A percentile compares a stretch with the other conserved stretches of the same genome.
Evolutionary conservation across 768 basidiomycete species (phyloP).

Genomic region (Amanita fuliginea): DNA sequence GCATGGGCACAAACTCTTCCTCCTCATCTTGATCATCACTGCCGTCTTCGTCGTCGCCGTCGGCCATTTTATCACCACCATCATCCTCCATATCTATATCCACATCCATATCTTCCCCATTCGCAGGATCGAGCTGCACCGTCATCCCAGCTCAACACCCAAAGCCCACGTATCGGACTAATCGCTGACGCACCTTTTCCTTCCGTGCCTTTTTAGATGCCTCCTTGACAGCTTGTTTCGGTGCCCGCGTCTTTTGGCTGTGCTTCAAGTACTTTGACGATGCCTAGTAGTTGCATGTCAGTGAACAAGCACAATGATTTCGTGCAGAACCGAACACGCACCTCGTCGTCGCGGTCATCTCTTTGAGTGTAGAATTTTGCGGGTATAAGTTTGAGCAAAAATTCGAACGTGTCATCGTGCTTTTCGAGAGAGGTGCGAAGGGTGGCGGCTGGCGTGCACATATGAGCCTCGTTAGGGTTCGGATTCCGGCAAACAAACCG

Average conservation of each 20-base stretch:
- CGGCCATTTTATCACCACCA: conserved; percentile 20
- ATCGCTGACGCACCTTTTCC: conserved; percentile 53
- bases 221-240: conserved; percentile 83
- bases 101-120: conserved; percentile 23
- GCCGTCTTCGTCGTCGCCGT: conserved; percentile 14
- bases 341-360: conserved; percentile 65
- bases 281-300: background rate
- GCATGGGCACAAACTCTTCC: conserved; percentile 48
- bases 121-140: conserved; percentile 89
- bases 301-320: too few species aligned
- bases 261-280: conserved; percentile 34
- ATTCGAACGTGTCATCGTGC: conserved; percentile 83
- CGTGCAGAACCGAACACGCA: too few species aligned
- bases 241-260: conserved; percentile 74
- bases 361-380: conserved; percentile 77
- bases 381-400: conserved; percentile 76
- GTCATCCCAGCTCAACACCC: background rate
- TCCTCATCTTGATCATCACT: conserved; percentile 6
- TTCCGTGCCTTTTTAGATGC: conserved; percentile 81
- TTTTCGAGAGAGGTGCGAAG: conserved; percentile 60
- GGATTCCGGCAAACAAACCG: background rate
- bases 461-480: conserved; percentile 14
- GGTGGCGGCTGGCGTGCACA: conserved; percentile 36
- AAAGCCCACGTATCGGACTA: background rate
- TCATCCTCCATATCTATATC: conserved; percentile 26